These are phyloP conservation scores for Pythium grandisporangium DNA, from an alignment of 352 stramenopile genomes.

Conservation along the genomic window DNA sequence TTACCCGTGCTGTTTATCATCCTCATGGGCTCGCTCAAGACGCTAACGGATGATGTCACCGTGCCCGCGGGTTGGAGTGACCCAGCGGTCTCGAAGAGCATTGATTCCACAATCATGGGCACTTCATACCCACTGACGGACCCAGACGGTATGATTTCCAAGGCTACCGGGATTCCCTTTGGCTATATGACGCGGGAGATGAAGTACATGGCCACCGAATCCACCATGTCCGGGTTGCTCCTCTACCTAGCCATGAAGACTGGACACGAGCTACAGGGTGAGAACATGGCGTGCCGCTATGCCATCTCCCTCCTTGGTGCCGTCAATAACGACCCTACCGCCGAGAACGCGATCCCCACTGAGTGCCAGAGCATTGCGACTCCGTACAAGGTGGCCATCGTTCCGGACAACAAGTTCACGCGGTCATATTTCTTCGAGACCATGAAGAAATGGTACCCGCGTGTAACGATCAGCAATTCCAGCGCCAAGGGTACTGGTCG, in stretches of 20 bases:
- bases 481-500: constrained; percentile 6
- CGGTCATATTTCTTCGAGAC: constrained; percentile 54
- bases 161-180: constrained; percentile 1
- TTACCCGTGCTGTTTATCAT: constrained; percentile 65
- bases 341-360: constrained; percentile 20
- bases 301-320: constrained; percentile 19
- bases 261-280: constrained; percentile 17
- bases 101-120: constrained; percentile 3
- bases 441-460: constrained; percentile 44
- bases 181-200: constrained; percentile 1
- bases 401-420: constrained; percentile 43
- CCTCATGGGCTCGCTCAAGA: constrained; percentile 40
- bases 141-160: neutral
- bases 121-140: constrained; percentile 21
- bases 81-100: constrained; percentile 1
- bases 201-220: constrained; percentile 33
- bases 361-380: constrained; percentile 20
- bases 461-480: constrained; percentile 14
- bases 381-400: constrained; percentile 45
- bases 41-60: constrained; percentile 33
- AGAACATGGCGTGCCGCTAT: constrained; percentile 12
- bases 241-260: constrained; percentile 26
- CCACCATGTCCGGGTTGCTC: constrained; percentile 43
- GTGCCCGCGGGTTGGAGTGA: constrained; percentile 59
- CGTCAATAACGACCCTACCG: constrained; percentile 25